Percentiles rank a stretch among this genome's conserved stretches.
Evolutionary conservation across 805 yeast genomes (phyloP).

Genomic region (Sporopachydermia quercuum): DNA sequence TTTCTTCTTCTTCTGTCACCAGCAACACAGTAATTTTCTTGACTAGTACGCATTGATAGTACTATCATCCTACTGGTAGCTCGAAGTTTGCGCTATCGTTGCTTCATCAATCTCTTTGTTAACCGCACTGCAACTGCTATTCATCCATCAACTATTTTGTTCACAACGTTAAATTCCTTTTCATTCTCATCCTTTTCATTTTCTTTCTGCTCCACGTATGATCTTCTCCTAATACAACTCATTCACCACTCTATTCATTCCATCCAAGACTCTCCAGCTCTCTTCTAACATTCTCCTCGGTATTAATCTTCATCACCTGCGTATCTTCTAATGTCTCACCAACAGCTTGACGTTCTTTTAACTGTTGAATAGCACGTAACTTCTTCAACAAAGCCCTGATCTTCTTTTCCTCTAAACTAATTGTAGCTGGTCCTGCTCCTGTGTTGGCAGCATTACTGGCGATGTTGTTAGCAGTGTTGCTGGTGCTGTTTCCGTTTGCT

Average conservation of each 20-base stretch:
- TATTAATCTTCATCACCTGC: slow-evolving; percentile 75
- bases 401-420: slow-evolving; percentile 74
- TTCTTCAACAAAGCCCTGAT: slow-evolving; percentile 82
- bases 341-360: slow-evolving; percentile 69
- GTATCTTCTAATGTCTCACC: slow-evolving; percentile 88
- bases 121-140: too few relatives aligned
- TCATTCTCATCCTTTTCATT: too few relatives aligned
- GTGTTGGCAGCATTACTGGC: slow-evolving; percentile 5
- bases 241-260: slow-evolving; percentile 27
- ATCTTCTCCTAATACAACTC: too few relatives aligned
- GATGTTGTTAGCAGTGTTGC: slow-evolving; percentile 8
- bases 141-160: too few relatives aligned
- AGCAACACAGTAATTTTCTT: too few relatives aligned
- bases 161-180: too few relatives aligned
- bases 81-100: too few relatives aligned
- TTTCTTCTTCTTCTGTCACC: too few relatives aligned
- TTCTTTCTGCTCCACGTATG: too few relatives aligned
- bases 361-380: slow-evolving; percentile 84
- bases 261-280: slow-evolving; percentile 73
- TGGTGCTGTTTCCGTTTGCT: slow-evolving; percentile 15
- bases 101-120: too few relatives aligned
- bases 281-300: slow-evolving; percentile 66
- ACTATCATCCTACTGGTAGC: too few relatives aligned
- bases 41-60: too few relatives aligned
- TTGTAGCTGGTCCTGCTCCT: slow-evolving; percentile 5